Base-by-base conservation (phyloP, 2,329 filamentous ascomycete genomes). In the Sphaceloma murrayae region DNA sequence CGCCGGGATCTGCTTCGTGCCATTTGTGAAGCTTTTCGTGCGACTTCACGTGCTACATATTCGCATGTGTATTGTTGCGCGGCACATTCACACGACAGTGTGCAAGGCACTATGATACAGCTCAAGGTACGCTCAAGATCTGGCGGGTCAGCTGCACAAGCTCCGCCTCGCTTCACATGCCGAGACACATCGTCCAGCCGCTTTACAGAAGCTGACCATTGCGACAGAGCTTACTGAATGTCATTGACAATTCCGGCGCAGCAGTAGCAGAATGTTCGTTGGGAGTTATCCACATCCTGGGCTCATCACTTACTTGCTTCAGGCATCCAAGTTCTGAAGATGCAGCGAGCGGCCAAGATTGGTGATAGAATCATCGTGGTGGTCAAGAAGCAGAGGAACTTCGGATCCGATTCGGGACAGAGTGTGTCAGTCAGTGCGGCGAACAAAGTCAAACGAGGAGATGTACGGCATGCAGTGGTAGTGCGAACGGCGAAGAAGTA, bases 181-280 rank as follows among this genome's bases (percentile, higher is more conserved):
- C n/a, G n/a, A n/a, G n/a, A n/a, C n/a, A n/a, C n/a, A n/a, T n/a
- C n/a, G n/a, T n/a, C n/a, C n/a, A n/a, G n/a, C n/a, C n/a, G n/a
- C n/a, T n/a, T n/a, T n/a, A n/a, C n/a, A n/a, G n/a, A n/a, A n/a
- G n/a, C n/a, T n/a, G n/a, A n/a, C n/a, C 29, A 29, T 4, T n/a
- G 7, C 17, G 33, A 24, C 55, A 95, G 91, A 84, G 88, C 62
- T 86, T 98, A 78, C 77, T 98, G 58, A 95, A 91, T 69, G 96
- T 91, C 80, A 96, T 98, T 78, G 91, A 98, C 81, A 98, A 95
- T 73, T 96, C 91, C 53, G 91, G 91, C 62, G 91, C 91, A 55
- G 88, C 91, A 57, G 74, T 98, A 54, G 91, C 96, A 68, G 91
- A 98, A 71, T 98, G 91, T 40, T 19, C 36, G 36, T 14, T 29